phyloP scores from a whole-genome alignment of 768 basidiomycete genomes.

The Mycena indigotica region DNA sequence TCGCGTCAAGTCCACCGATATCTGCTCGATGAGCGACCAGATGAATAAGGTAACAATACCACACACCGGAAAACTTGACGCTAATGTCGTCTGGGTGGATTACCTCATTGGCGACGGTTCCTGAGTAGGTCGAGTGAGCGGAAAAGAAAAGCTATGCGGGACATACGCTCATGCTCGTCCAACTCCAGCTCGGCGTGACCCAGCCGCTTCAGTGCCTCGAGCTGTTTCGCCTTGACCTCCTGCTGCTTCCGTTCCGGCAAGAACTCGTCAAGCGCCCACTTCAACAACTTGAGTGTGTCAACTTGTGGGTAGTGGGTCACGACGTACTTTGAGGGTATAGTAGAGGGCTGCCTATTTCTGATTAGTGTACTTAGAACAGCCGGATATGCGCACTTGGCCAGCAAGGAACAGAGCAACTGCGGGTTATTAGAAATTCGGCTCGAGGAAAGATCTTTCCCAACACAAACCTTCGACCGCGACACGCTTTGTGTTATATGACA shows the following conservation, averaged over 20 bases:
- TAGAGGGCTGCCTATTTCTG: conserved; percentile 69
- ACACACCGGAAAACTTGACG: conserved; percentile 70
- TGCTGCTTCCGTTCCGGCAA: conserved; percentile 52
- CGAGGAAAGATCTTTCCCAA: not conserved
- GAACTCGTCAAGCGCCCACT: conserved; percentile 71
- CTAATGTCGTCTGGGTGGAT: conserved; percentile 90
- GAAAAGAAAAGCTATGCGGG: not conserved
- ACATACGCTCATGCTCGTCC: conserved; percentile 88
- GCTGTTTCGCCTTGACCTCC: conserved; percentile 66
- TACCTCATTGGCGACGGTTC: conserved; percentile 87
- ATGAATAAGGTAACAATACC: not conserved
- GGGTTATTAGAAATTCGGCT: not conserved
- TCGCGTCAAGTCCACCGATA: conserved; percentile 91
- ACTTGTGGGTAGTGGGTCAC: not conserved
- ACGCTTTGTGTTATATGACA: not conserved
- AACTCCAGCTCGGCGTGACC: conserved; percentile 76
- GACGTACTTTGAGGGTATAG: conserved; percentile 70
- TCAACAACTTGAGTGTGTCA: not conserved
- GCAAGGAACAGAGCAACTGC: conserved; percentile 49
- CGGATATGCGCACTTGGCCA: conserved; percentile 46
- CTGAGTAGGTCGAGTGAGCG: conserved; percentile 37
- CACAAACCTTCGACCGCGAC: not conserved
- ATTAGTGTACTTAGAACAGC: conserved; percentile 1
- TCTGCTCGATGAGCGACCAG: conserved; percentile 43
- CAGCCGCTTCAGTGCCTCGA: conserved; percentile 68